phyloP scores from a whole-genome alignment of 2,329 filamentous ascomycete species.

The Amylocarpus encephaloides region DNA sequence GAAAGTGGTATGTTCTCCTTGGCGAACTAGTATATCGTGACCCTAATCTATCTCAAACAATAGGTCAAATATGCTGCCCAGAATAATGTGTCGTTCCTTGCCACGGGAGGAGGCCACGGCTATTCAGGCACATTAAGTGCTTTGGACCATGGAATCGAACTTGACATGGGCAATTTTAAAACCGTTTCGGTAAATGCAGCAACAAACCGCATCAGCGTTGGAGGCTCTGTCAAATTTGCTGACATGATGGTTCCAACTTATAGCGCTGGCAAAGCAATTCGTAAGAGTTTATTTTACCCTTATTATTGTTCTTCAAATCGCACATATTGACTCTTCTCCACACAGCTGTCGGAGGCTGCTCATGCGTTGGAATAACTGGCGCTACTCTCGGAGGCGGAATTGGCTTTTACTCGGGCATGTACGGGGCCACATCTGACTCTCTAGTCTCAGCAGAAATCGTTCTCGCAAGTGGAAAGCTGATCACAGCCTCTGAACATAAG shows the following conservation, averaged over 20 bases:
- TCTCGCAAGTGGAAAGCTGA: constrained; percentile 26
- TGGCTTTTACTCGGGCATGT: not conserved
- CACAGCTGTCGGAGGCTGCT: not conserved
- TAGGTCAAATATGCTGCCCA: not conserved
- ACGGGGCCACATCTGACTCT: not conserved
- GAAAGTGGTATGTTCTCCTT: not conserved
- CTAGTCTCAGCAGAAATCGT: constrained; percentile 34
- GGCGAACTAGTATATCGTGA: not conserved
- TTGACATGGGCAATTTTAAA: constrained; percentile 4
- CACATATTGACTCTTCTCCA: not conserved
- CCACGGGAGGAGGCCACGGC: constrained; percentile 2
- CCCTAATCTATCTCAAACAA: not conserved
- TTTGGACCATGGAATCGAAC: not conserved
- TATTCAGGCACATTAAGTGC: not conserved
- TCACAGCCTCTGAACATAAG: constrained; percentile 16
- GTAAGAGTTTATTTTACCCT: not conserved
- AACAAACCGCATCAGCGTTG: not conserved
- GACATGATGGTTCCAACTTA: not conserved
- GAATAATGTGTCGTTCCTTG: not conserved
- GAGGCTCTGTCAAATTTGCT: not conserved
- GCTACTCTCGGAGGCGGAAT: constrained; percentile 1
- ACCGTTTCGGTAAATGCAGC: not conserved
- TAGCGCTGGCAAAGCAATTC: constrained; percentile 1
- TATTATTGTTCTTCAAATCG: not conserved
- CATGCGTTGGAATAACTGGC: not conserved